These are phyloP conservation scores for Anisodus tanguticus DNA, from an alignment of 257 asterid species.

Conservation along the genomic window DNA sequence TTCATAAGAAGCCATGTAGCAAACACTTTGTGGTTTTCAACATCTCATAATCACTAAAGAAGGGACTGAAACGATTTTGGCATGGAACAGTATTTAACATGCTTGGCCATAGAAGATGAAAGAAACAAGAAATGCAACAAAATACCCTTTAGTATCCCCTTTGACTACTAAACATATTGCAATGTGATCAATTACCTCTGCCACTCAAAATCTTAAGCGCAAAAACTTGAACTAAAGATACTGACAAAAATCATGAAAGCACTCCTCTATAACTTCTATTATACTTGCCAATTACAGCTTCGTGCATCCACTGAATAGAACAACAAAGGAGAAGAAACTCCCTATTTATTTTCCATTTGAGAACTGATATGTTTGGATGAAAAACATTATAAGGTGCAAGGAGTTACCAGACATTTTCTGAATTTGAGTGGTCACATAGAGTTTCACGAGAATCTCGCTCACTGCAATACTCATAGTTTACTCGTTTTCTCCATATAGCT, in stretches of 20 bases:
- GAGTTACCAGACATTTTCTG: conserved; percentile 46
- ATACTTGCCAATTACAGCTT: background rate
- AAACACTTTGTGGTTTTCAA: background rate
- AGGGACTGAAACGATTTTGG: background rate
- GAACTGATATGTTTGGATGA: background rate
- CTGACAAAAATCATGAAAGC: background rate
- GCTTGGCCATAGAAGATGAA: conserved; percentile 18
- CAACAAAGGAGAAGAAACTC: conserved; percentile 21
- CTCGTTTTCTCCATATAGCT: conserved; percentile 53
- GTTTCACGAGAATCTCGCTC: conserved; percentile 41
- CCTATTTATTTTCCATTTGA: background rate
- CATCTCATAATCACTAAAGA: background rate
- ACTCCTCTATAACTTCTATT: background rate
- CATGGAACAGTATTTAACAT: background rate
- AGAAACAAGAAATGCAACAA: background rate
- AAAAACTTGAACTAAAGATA: background rate
- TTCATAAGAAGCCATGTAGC: background rate
- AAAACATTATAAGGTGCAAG: background rate
- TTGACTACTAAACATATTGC: background rate
- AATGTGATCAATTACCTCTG: background rate
- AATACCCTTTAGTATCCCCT: background rate
- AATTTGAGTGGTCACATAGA: conserved; percentile 37
- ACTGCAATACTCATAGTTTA: conserved; percentile 37
- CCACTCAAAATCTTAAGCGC: conserved; percentile 12
- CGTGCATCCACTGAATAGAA: background rate